phyloP scores from a whole-genome alignment of 306 rosid species.

The Prunus campanulata region DNA sequence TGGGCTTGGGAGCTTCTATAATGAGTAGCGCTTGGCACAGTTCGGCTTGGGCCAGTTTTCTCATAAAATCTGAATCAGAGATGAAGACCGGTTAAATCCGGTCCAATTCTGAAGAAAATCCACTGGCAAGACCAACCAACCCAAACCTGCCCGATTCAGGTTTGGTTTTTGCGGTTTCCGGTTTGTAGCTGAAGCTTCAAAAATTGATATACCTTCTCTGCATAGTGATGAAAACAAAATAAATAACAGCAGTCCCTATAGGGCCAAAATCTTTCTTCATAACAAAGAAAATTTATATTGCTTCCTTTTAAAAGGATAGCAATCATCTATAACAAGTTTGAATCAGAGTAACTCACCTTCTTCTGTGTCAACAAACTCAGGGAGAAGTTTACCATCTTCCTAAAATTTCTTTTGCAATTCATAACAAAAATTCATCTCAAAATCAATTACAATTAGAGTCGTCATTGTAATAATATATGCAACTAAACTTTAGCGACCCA shows the following conservation, averaged over 20 bases:
- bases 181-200: constrained; percentile 49
- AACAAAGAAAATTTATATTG: not conserved
- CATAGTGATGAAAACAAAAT: constrained; percentile 22
- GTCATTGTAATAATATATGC: not conserved
- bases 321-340: constrained; percentile 3
- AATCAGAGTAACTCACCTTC: constrained; percentile 51
- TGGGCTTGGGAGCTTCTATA: too few relatives aligned
- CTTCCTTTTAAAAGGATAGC: not conserved
- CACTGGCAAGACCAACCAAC: too few relatives aligned
- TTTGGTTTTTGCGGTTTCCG: too few relatives aligned
- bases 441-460: constrained; percentile 8
- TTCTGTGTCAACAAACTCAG: constrained; percentile 79
- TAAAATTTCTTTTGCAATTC: constrained; percentile 39
- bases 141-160: too few relatives aligned
- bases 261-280: not conserved
- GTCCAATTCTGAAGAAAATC: too few relatives aligned
- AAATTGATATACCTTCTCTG: constrained; percentile 66
- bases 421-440: constrained; percentile 22
- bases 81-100: too few relatives aligned
- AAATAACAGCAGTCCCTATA: constrained; percentile 9
- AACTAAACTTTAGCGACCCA: not conserved
- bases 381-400: constrained; percentile 63
- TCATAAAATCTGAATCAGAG: accelerated
- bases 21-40: too few relatives aligned
- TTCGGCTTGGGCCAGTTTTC: too few relatives aligned